Conservation (phyloP, 163 green algal genomes). For the Chlorella variabilis region DNA sequence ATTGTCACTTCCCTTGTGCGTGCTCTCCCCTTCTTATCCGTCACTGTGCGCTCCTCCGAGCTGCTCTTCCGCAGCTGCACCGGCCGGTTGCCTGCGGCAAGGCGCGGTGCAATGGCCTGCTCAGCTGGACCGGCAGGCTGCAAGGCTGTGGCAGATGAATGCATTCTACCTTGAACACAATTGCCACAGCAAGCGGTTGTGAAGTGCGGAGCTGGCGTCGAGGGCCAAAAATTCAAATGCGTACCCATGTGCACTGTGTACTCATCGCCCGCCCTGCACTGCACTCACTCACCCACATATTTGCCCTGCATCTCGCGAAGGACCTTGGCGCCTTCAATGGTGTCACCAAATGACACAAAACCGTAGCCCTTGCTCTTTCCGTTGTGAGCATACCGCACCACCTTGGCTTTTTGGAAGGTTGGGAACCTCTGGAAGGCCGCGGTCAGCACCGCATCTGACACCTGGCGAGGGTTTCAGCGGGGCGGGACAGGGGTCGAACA, state of each 20-base stretch:
- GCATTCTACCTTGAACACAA: too few relatives aligned
- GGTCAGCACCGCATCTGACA: slow-evolving; percentile 11
- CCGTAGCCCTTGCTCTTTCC: slow-evolving; percentile 95
- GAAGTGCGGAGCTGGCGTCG: too few relatives aligned
- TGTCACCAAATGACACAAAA: slow-evolving; percentile 90
- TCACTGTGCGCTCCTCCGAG: slow-evolving; percentile 78
- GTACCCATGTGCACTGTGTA: too few relatives aligned
- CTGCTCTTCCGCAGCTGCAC: slow-evolving; percentile 88
- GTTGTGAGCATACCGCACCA: slow-evolving; percentile 71
- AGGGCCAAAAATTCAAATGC: too few relatives aligned
- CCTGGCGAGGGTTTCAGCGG: too few relatives aligned
- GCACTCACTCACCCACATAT: slow-evolving; percentile 85
- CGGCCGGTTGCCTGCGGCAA: slow-evolving; percentile 80
- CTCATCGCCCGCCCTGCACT: too few relatives aligned
- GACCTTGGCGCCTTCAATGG: slow-evolving; percentile 80
- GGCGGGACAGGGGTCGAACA: too few relatives aligned
- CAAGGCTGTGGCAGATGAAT: too few relatives aligned
- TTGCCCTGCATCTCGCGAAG: slow-evolving; percentile 94
- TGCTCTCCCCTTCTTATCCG: slow-evolving; percentile 27
- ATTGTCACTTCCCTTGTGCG: slow-evolving; percentile 7
- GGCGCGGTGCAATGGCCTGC: too few relatives aligned
- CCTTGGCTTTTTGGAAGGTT: slow-evolving; percentile 87
- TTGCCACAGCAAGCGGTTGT: too few relatives aligned
- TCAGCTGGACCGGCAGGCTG: too few relatives aligned
- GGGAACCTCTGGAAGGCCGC: slow-evolving; percentile 91